Base-by-base conservation (phyloP, 2,329 filamentous ascomycete genomes). In the Colletotrichum cuscutae region DNA sequence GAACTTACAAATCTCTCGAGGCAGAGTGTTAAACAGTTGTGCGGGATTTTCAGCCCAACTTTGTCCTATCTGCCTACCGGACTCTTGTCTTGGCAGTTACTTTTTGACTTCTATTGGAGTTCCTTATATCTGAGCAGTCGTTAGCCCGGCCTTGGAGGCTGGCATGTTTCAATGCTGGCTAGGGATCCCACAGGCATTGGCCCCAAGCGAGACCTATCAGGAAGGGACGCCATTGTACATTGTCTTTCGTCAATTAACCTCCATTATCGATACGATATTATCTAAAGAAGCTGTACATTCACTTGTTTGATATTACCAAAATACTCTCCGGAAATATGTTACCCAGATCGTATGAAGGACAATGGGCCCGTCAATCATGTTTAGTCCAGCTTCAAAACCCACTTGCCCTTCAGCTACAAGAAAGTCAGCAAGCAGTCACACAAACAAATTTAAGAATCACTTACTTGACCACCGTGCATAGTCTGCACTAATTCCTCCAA, bases 401-500 rank as follows among this genome's bases (percentile, higher is more conserved):
- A 72, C 37, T 72, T 72, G 6, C 70, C 70, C 56, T 54, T 56
- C 4, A 72, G 15, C 70, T 72, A 12, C 1, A 11, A 13, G 1
- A 2, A 12, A 12, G 7, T 64, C 28, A 70, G 49, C 22, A 5
- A 24, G 12, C 5, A 1, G 4, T n/a, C 15, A 24, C 12, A 5
- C 9, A 19, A 9, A 19, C 2, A 15, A 2, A 15, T 4, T 15
- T 4, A 11, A 12, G 1, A 22, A 3, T 8, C 2, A 28, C 46
- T 70, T 22, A 56, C 65, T 54, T 70, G 60, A n/a, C 70, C 66
- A 2, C 42, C 46, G 8, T 52, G 37, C 70, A 72, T 72, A 35
- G 54, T 57, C 15, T 72, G 65, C 1, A 70, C 28, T 1, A 72
- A 26, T 7, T 52, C 32, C 12, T 77, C 59, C 12, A 81, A 66